Percentiles rank a stretch among this genome's conserved stretches.
phyloP scores from a whole-genome alignment of 371 early-diverging fungal species.

The Capillidium rhysosporum region DNA sequence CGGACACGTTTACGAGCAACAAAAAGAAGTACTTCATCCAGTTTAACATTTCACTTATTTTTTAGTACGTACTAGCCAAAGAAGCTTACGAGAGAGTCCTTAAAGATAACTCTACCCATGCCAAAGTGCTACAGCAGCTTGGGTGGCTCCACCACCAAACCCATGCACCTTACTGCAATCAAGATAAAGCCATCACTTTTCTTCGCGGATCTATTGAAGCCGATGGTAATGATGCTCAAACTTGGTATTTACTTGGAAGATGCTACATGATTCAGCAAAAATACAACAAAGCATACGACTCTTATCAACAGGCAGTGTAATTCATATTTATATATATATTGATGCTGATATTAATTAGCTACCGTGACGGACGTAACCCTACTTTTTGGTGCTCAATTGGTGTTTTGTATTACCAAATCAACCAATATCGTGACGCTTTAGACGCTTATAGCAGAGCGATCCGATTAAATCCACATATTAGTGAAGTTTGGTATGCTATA shows the following conservation, averaged over 20 bases:
- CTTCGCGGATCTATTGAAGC: conserved; percentile 66
- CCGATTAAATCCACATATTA: conserved; percentile 77
- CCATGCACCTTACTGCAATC: conserved; percentile 53
- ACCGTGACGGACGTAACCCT: conserved; percentile 85
- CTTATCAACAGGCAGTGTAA: conserved; percentile 93
- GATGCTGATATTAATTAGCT: conserved; percentile 11
- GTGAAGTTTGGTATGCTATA: conserved; percentile 77
- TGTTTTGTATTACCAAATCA: conserved; percentile 90
- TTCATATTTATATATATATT: conserved; percentile 1
- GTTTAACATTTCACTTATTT: not conserved
- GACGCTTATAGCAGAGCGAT: conserved; percentile 95
- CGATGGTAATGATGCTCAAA: conserved; percentile 72
- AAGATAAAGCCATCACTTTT: conserved; percentile 63
- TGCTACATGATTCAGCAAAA: conserved; percentile 93
- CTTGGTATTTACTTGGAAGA: conserved; percentile 88
- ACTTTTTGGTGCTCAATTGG: conserved; percentile 98
- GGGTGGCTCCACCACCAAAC: conserved; percentile 90
- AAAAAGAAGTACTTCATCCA: conserved; percentile 46
- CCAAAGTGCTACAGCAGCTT: conserved; percentile 88
- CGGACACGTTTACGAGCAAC: conserved; percentile 90
- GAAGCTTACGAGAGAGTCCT: conserved; percentile 87
- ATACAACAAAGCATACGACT: conserved; percentile 89
- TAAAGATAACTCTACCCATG: conserved; percentile 73
- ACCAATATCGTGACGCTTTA: conserved; percentile 85
- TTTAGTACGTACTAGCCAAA: conserved; percentile 51